These are phyloP conservation scores for Quercus tomentella DNA, from an alignment of 331 rosid species.

Conservation along the genomic window DNA sequence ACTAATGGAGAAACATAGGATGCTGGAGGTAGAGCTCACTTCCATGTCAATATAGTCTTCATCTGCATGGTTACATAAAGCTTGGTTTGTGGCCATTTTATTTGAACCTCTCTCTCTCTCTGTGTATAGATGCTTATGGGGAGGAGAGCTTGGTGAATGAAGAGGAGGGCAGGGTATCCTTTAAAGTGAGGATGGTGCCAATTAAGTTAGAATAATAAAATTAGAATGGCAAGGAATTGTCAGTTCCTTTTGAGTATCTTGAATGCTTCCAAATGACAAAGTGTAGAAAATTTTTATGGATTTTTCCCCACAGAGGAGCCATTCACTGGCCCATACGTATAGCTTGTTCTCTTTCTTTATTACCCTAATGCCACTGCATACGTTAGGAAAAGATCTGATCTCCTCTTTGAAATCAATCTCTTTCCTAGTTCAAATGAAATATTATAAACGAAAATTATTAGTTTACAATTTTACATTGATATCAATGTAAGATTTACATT, in stretches of 20 bases:
- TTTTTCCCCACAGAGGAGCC: background rate
- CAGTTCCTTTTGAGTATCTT: constrained; percentile 2
- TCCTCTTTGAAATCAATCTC: too few species aligned
- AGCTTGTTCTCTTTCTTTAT: background rate
- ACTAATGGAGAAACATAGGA: constrained; percentile 37
- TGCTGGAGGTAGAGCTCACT: constrained; percentile 38
- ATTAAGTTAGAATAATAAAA: constrained; percentile 17
- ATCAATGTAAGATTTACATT: too few species aligned
- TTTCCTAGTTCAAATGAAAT: too few species aligned
- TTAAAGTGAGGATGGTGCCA: constrained; percentile 40
- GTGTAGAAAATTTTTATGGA: background rate
- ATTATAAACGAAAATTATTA: too few species aligned
- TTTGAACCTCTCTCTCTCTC: constrained; percentile 23
- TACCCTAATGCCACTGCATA: too few species aligned
- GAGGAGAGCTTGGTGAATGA: constrained; percentile 46
- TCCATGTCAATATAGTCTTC: constrained; percentile 95
- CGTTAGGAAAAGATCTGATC: too few species aligned
- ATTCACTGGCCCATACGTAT: background rate
- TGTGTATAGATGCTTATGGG: constrained; percentile 59
- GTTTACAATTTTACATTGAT: too few species aligned
- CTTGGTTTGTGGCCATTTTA: constrained; percentile 56
- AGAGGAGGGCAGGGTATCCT: constrained; percentile 35
- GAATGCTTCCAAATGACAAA: constrained; percentile 30
- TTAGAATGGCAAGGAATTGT: constrained; percentile 1
- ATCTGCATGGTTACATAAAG: constrained; percentile 40